These are phyloP conservation scores for Salmacisia buchloeana DNA, from an alignment of 1,284 basidiomycete genomes.

Conservation along the genomic window DNA sequence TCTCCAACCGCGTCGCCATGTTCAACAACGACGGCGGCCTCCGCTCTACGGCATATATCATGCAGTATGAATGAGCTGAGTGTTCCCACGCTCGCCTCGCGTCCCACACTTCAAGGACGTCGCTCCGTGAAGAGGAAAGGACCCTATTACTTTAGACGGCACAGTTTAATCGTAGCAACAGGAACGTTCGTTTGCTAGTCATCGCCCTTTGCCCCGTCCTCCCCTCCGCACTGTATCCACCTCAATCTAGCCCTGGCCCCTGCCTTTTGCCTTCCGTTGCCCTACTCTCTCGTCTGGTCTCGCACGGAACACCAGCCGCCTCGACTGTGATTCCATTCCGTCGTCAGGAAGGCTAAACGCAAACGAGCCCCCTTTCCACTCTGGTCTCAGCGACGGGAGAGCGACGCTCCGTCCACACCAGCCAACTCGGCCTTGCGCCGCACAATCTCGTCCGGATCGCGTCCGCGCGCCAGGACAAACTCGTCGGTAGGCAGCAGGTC, in stretches of 20 bases:
- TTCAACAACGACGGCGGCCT: slow-evolving; percentile 18
- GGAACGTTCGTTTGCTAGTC: too few relatives aligned
- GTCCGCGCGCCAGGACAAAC: background rate
- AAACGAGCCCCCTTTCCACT: background rate
- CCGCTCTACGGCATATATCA: background rate
- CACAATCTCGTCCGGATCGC: slow-evolving; percentile 3
- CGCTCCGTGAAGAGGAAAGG: too few relatives aligned
- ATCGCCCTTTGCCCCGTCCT: background rate
- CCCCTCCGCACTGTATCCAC: background rate
- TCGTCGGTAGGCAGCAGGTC: background rate
- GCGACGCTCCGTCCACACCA: background rate
- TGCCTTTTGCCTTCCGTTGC: background rate
- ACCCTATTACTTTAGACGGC: too few relatives aligned
- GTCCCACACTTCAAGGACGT: too few relatives aligned
- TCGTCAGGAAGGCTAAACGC: too few relatives aligned
- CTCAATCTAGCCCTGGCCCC: background rate
- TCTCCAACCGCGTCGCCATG: slow-evolving; percentile 30
- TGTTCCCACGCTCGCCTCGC: background rate
- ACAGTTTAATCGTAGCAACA: too few relatives aligned
- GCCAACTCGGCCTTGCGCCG: background rate
- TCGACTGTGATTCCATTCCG: too few relatives aligned
- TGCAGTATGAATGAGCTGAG: background rate
- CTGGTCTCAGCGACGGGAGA: too few relatives aligned
- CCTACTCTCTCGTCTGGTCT: too few relatives aligned
- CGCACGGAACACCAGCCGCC: too few relatives aligned